Evolutionary conservation across 2,329 filamentous ascomycete genomes (phyloP).

Genomic region (Teratosphaeria epicoccoides): DNA sequence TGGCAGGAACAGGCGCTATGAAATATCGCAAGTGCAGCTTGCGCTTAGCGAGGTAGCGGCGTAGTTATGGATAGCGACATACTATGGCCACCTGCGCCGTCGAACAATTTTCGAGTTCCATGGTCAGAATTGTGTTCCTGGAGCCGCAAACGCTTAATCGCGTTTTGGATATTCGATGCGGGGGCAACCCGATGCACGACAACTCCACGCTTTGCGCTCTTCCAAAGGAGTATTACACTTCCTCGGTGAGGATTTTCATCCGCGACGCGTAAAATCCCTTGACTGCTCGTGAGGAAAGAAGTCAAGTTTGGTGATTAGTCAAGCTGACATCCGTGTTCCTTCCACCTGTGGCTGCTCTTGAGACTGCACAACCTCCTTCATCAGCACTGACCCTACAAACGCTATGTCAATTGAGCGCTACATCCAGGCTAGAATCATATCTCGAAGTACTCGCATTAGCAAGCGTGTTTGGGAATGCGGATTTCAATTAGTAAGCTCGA

Average conservation of each 20-base stretch:
- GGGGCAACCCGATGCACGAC: too few relatives aligned
- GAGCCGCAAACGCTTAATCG: too few relatives aligned
- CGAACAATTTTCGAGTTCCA: neutral
- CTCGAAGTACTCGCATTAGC: neutral
- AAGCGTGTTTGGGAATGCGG: neutral
- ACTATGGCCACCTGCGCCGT: neutral
- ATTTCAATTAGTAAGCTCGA: neutral
- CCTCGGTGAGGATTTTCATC: too few relatives aligned
- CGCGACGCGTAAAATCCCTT: neutral
- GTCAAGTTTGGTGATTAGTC: neutral
- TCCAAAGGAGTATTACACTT: too few relatives aligned
- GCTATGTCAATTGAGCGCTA: too few relatives aligned
- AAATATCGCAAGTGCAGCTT: neutral
- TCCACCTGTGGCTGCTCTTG: neutral
- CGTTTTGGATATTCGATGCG: too few relatives aligned
- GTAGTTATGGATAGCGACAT: neutral
- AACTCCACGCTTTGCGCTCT: too few relatives aligned
- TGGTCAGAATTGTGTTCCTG: neutral
- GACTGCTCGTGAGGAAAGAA: neutral
- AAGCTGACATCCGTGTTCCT: neutral
- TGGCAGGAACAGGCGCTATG: neutral
- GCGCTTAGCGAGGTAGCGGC: neutral
- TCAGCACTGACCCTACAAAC: too few relatives aligned
- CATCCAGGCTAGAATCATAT: neutral
- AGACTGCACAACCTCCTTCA: neutral